Percentiles rank a stretch among this genome's conserved stretches.
Evolutionary conservation across 1,284 basidiomycete genomes (phyloP).

Genomic region (Porodaedalea pini): DNA sequence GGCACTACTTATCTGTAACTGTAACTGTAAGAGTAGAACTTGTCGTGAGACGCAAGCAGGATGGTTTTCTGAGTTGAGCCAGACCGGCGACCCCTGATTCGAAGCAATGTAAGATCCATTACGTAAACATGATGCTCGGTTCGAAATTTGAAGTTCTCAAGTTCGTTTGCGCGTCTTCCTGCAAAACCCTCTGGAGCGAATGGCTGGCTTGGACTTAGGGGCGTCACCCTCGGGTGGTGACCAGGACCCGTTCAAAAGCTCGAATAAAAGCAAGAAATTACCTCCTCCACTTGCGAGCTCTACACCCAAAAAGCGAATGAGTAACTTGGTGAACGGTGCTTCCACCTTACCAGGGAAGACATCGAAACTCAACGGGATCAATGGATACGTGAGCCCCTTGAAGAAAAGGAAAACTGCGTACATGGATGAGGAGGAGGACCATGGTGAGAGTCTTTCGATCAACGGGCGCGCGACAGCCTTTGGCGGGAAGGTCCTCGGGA

Average conservation of each 20-base stretch:
- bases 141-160: no score
- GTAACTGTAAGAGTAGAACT: no score
- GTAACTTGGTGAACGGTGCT: constrained; percentile 3
- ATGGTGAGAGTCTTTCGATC: constrained; percentile 18
- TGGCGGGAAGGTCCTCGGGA: constrained; percentile 13
- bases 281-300: constrained; percentile 20
- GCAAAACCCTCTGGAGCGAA: background rate
- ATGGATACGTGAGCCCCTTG: constrained; percentile 2
- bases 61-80: no score
- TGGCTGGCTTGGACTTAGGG: background rate
- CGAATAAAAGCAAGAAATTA: constrained; percentile 3
- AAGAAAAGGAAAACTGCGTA: constrained; percentile 28
- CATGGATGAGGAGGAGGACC: constrained; percentile 30
- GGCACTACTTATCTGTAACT: no score
- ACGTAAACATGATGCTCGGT: no score
- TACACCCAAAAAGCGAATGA: constrained; percentile 18
- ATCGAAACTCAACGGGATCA: background rate
- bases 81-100: background rate
- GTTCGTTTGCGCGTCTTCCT: no score
- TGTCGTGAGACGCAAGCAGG: no score
- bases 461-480: constrained; percentile 12
- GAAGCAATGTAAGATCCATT: no score
- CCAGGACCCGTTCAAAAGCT: no score
- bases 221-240: background rate
- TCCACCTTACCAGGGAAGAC: background rate